These are phyloP conservation scores for Triticum dicoccoides DNA, from an alignment of 176 grass and related monocot genomes.

Conservation along the genomic window DNA sequence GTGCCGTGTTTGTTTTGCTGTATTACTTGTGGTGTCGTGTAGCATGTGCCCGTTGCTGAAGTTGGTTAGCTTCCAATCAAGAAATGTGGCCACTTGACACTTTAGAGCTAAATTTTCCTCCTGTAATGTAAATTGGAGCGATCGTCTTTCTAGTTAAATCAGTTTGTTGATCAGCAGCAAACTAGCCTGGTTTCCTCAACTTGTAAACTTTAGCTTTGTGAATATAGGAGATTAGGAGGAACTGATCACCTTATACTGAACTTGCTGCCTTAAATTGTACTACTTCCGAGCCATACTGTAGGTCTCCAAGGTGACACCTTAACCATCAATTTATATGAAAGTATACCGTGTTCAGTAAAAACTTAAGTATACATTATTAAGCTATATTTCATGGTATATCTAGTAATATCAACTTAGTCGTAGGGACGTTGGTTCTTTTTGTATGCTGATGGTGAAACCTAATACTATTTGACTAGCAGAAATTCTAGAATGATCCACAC, in stretches of 20 bases:
- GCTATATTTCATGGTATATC: background rate
- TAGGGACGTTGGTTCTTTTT: background rate
- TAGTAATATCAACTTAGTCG: background rate
- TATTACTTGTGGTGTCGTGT: background rate
- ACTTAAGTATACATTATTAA: background rate
- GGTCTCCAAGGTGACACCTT: background rate
- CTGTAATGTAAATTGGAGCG: background rate
- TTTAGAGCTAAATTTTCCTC: background rate
- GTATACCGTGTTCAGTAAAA: background rate
- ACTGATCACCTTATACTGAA: background rate
- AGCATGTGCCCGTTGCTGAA: background rate
- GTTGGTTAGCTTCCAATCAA: background rate
- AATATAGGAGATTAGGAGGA: background rate
- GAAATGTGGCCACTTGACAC: background rate
- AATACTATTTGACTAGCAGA: background rate
- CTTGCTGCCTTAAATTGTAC: background rate
- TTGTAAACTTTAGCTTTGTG: background rate
- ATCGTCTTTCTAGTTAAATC: background rate
- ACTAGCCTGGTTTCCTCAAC: background rate
- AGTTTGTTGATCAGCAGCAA: background rate
- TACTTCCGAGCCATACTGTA: background rate
- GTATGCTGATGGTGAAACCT: background rate
- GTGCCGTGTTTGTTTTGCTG: slow-evolving; percentile 28
- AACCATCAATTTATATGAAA: background rate
- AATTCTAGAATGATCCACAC: background rate